Conservation (phyloP, 2,329 filamentous ascomycete species). For the Ophiostoma sp. region DNA sequence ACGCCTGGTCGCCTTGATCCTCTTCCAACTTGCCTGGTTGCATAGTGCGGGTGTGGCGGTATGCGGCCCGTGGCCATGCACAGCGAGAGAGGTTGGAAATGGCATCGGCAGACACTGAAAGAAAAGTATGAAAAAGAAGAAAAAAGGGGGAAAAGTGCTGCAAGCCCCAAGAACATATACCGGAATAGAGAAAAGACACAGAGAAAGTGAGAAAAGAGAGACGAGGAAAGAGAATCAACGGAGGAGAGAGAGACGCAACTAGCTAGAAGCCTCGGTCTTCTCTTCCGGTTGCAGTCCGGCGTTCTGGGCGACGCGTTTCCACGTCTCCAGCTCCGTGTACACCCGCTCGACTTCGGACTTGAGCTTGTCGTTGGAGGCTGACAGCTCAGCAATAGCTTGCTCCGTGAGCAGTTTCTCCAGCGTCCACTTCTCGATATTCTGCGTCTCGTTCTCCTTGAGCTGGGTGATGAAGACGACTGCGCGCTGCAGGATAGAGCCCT, state of each 20-base stretch:
- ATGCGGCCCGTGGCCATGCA: not conserved
- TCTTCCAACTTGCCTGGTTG: not conserved
- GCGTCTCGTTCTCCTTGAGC: constrained; percentile 86
- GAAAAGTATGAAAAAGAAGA: constrained; percentile 1
- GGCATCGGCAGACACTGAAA: not conserved
- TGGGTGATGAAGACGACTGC: constrained; percentile 93
- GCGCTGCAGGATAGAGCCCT: constrained; percentile 89
- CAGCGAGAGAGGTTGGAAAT: not conserved
- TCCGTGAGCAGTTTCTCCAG: constrained; percentile 85
- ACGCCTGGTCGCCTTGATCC: not conserved
- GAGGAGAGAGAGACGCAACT: not conserved
- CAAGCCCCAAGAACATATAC: constrained; percentile 1
- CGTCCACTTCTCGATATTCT: constrained; percentile 93
- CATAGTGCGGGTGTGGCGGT: not conserved
- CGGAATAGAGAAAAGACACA: not conserved
- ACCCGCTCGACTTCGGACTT: constrained; percentile 73
- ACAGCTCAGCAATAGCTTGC: constrained; percentile 83
- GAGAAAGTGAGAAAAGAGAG: not conserved
- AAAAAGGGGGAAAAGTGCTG: constrained; percentile 5
- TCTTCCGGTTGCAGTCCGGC: constrained; percentile 47
- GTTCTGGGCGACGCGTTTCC: constrained; percentile 64
- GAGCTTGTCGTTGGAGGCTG: constrained; percentile 78
- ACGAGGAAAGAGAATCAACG: not conserved
- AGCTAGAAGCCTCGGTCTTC: constrained; percentile 34
- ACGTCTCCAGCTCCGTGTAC: constrained; percentile 71